These are phyloP conservation scores for Delphinella strobiligena DNA, from an alignment of 2,329 filamentous ascomycete species.

Conservation along the genomic window DNA sequence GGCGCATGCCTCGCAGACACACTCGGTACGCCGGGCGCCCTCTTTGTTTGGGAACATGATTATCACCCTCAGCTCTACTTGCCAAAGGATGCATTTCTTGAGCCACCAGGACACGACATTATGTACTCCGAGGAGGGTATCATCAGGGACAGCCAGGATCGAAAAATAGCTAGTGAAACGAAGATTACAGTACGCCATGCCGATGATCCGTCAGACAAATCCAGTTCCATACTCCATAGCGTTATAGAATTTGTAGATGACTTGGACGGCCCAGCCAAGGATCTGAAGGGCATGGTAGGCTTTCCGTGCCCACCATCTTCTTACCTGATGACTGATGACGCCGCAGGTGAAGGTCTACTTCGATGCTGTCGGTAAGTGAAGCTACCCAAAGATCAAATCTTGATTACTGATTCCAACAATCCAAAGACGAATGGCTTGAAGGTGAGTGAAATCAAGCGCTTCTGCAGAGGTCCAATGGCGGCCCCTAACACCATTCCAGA, in stretches of 20 bases:
- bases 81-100: constrained; percentile 11
- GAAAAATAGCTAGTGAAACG: background rate
- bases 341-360: constrained; percentile 10
- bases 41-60: constrained; percentile 31
- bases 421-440: background rate
- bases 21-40: constrained; percentile 19
- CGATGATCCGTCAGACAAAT: background rate
- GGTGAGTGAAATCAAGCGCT: background rate
- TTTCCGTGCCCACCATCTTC: no score
- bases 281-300: constrained; percentile 5
- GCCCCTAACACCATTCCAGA: no score
- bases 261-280: constrained; percentile 1
- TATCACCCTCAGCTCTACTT: constrained; percentile 35
- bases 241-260: constrained; percentile 18
- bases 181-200: background rate
- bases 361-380: constrained; percentile 7
- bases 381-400: no score
- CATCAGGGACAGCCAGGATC: constrained; percentile 11
- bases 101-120: constrained; percentile 1
- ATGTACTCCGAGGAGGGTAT: constrained; percentile 11
- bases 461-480: constrained; percentile 40
- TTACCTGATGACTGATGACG: no score
- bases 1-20: constrained; percentile 23
- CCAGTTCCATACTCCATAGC: constrained; percentile 14
- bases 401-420: no score